Evolutionary conservation across 2,329 filamentous ascomycete genomes (phyloP).

Genomic region (Colletotrichum costaricense): DNA sequence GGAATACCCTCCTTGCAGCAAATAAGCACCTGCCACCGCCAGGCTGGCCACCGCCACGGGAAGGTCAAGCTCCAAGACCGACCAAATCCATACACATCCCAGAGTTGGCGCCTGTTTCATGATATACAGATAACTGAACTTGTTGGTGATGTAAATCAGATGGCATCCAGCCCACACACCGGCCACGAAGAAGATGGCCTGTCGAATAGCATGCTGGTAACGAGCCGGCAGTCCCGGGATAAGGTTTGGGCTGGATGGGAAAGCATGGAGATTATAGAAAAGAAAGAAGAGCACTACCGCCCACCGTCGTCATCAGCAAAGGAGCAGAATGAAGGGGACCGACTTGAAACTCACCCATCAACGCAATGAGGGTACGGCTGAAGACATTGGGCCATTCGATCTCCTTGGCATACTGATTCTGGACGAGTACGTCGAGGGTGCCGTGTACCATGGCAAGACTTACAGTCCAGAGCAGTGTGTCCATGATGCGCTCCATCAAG

Average conservation of each 20-base stretch:
- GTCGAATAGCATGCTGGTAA: slow-evolving; percentile 62
- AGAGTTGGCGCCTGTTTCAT: slow-evolving; percentile 94
- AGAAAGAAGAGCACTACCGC: slow-evolving; percentile 63
- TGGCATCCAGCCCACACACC: slow-evolving; percentile 78
- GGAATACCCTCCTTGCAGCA: slow-evolving; percentile 62
- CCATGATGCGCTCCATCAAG: slow-evolving; percentile 62
- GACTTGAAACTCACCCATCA: slow-evolving; percentile 55
- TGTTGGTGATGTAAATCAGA: slow-evolving; percentile 84
- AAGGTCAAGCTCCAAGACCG: slow-evolving; percentile 86
- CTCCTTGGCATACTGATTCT: slow-evolving; percentile 79
- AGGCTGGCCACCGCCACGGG: slow-evolving; percentile 70
- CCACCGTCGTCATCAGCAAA: not conserved
- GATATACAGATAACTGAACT: slow-evolving; percentile 82
- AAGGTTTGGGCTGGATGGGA: slow-evolving; percentile 59
- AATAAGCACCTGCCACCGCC: slow-evolving; percentile 54
- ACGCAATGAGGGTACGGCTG: slow-evolving; percentile 62
- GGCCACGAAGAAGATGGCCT: slow-evolving; percentile 71
- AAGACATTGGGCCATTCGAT: slow-evolving; percentile 69
- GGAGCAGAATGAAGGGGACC: not conserved
- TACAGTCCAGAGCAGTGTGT: slow-evolving; percentile 67
- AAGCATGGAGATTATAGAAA: slow-evolving; percentile 68
- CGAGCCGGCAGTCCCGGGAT: slow-evolving; percentile 60
- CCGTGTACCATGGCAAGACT: slow-evolving; percentile 77
- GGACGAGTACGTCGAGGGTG: slow-evolving; percentile 82
- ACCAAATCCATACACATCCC: slow-evolving; percentile 93